Evolutionary conservation across 2,329 filamentous ascomycete genomes (phyloP), one percentile per base, ranked within the genome.

Genomic region (Bretziella fagacearum): DNA sequence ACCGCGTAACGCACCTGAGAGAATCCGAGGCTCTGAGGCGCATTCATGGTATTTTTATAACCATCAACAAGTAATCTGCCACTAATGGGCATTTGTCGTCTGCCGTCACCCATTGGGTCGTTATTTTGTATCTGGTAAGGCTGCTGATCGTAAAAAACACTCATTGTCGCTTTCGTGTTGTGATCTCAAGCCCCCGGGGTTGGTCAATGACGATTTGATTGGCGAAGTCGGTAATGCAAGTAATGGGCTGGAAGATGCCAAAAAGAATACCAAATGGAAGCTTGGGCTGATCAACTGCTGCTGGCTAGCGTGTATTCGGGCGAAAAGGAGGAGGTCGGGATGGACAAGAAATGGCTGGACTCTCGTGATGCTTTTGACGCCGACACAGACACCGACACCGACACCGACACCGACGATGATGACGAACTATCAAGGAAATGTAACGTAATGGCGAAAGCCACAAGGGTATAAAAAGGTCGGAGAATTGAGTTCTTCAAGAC

Each of bases 1-100:
- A n/a, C n/a, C n/a, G n/a, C 2, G 10, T n/a, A 41, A n/a, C 44
- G 17, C 32, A 50, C 48, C 48, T 50, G 48, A 6, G 22, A 29
- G 26, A 46, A 50, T 18, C 30, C 23, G 15, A 44, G 22, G 30
- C 40, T 47, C n/a, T 43, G 36, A 11, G 45, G 45, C 7, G 48
- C n/a, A 47, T 43, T 47, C 13, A 20, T 37, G 32, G 25, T 42
- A 18, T 50, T 50, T 26, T 44, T 41, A 15, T 47, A 47, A 10
- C 36, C 44, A 39, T 50, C 48, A n/a, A 47, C 48, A n/a, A 50
- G 30, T 10, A 46, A 41, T 25, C 30, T 46, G 22, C 43, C 48
- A 32, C 36, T 46, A 32, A 44, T 42, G 25, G 44, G 39, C 8
- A 47, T 44, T 18, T 32, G 39, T 29, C 32, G 46, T 20, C n/a